Conservation (phyloP, 345 rosid genomes). For the Linum trigynum region DNA sequence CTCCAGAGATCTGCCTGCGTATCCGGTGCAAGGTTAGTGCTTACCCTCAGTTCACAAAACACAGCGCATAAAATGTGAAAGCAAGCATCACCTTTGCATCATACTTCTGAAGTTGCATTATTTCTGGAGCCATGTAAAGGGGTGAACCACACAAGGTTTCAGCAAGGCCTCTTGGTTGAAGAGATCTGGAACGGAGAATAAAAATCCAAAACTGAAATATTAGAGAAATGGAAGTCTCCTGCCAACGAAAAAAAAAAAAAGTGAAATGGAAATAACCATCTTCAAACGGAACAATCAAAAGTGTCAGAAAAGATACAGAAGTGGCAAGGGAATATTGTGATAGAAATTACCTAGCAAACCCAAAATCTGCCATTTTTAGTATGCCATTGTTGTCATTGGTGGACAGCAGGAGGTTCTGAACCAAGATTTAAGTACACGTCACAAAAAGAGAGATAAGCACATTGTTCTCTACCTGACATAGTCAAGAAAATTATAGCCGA, state of each 20-base stretch:
- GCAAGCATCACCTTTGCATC: constrained; percentile 80
- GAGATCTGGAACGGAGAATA: constrained; percentile 43
- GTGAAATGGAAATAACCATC: background rate
- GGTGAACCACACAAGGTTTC: constrained; percentile 99
- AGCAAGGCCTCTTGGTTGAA: constrained; percentile 89
- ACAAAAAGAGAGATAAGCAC: constrained; percentile 4
- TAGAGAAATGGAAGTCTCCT: background rate
- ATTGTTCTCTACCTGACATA: background rate
- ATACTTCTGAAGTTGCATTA: constrained; percentile 95
- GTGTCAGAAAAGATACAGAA: background rate
- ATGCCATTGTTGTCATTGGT: constrained; percentile 47
- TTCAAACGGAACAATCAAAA: background rate
- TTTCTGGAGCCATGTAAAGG: constrained; percentile 99
- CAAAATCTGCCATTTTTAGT: constrained; percentile 97
- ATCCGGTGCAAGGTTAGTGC: constrained; percentile 34
- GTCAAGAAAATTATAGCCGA: background rate
- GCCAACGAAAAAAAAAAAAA: background rate
- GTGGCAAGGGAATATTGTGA: constrained; percentile 8
- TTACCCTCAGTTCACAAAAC: constrained; percentile 9
- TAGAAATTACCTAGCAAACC: constrained; percentile 82
- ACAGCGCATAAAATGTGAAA: constrained; percentile 3
- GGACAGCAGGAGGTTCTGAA: constrained; percentile 92
- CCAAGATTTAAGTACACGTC: constrained; percentile 27
- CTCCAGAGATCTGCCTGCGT: constrained; percentile 99
- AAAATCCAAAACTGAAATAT: background rate